phyloP scores from a whole-genome alignment of 192 early-diverging fungal genomes.

The Coemansia sp. region DNA sequence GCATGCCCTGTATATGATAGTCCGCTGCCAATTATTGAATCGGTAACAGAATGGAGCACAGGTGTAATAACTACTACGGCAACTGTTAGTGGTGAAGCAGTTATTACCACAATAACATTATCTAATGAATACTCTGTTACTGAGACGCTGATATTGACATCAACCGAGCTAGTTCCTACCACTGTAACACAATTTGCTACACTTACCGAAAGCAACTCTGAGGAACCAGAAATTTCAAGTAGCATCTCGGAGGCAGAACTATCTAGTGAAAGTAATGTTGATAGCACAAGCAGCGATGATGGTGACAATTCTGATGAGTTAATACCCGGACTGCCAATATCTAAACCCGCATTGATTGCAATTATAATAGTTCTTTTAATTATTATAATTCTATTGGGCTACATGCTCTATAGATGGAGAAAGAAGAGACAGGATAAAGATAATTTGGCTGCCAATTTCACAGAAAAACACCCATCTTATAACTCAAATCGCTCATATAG shows the following conservation, averaged over 20 bases:
- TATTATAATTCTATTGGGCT: background rate
- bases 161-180: background rate
- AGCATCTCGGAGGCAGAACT: too few species aligned
- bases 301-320: background rate
- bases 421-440: background rate
- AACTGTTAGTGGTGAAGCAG: background rate
- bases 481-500: background rate
- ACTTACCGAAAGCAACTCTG: background rate
- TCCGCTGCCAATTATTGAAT: background rate
- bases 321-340: background rate
- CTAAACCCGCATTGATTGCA: background rate
- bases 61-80: background rate
- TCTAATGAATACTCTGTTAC: background rate
- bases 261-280: too few species aligned
- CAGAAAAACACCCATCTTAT: background rate
- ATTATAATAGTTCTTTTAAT: background rate
- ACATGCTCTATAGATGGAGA: background rate
- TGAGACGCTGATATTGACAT: background rate
- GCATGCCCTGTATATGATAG: background rate
- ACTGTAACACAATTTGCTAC: background rate
- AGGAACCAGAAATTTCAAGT: too few species aligned
- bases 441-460: background rate
- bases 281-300: background rate
- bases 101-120: background rate
- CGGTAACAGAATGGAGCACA: background rate